Percentiles rank a stretch among this genome's conserved stretches.
Conservation (phyloP, 129 eudicot species). For the Ambrosia trifida region DNA sequence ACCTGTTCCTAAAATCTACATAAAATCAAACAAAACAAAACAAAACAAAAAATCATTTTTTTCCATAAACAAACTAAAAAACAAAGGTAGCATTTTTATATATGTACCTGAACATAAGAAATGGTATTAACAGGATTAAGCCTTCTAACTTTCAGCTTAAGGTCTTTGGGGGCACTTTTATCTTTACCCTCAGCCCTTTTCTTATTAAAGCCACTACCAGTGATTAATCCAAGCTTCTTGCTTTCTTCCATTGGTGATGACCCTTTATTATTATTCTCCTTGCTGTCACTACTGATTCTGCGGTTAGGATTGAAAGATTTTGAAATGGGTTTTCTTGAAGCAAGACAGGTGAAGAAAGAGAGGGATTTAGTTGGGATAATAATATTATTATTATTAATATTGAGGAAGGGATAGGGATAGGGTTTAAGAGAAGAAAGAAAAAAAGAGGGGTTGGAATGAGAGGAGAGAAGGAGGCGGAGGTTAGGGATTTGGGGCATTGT, state of each 20-base stretch:
- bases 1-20: constrained; percentile 88
- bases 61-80: neutral
- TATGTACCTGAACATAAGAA: constrained; percentile 71
- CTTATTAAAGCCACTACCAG: constrained; percentile 53
- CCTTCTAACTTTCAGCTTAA: constrained; percentile 58
- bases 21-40: neutral
- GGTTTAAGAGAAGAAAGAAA: constrained; percentile 37
- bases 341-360: constrained; percentile 35
- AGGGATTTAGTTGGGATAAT: neutral
- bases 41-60: neutral
- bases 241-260: constrained; percentile 36
- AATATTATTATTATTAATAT: constrained; percentile 7
- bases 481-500: constrained; percentile 63
- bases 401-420: too few species aligned
- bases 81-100: neutral
- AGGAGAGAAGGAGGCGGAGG: constrained; percentile 69
- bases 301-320: constrained; percentile 26
- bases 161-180: constrained; percentile 56
- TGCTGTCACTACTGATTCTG: constrained; percentile 37
- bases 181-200: constrained; percentile 85
- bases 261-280: constrained; percentile 10
- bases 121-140: constrained; percentile 74
- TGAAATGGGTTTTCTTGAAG: constrained; percentile 36
- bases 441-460: constrained; percentile 23
- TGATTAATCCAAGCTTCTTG: constrained; percentile 22